Base-by-base conservation (phyloP, 331 rosid genomes). In the Cydonia oblonga region DNA sequence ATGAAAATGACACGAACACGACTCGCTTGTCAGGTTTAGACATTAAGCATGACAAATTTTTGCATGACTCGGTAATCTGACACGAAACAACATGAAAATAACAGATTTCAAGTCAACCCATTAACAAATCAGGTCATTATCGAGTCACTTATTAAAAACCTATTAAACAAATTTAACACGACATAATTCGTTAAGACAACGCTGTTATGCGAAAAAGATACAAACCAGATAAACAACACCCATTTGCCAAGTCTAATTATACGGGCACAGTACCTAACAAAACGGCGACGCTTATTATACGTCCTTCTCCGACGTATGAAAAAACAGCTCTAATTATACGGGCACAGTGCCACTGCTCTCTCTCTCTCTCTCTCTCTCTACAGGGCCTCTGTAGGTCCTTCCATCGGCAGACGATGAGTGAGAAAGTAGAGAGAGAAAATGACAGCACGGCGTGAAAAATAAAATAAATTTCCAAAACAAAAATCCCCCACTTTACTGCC, bases 391-490 rank as follows among this genome's bases (percentile, higher is more conserved):
- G 54, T 6, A 16, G 9, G 2, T 56, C 30, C 76, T 44, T 80
- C 74, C 69, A 49, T 66, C 68, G 30, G 69, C 79, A 24, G 71
- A 64, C 74, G 44, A 66, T 35, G 61, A 56, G 61, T 5, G n/a
- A 26, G 61, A 58, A 35, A 28, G 19, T 29, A 64, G 72, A 72
- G 59, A 28, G 54, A 67, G 65, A 12, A 35, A 35, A 35, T 2
- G 11, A 35, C 40, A 0, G 11, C 11, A 35, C 40, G 40, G 11
- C 40, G 3, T 35, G 40, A 35, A 35, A 61, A 68, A 23, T 9
- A 24, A 30, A 24, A 26, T 15, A 68, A 30, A 69, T 5, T 1
- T 3, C 65, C 53, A 8, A 62, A 16, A 16, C 54, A 49, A 16
- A 49, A 16, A 20, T 1, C 20, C 15, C 19, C 15, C 63, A 29